These are phyloP conservation scores for Miscanthus sacchariflorus DNA, from an alignment of 202 grass and related monocot species.

Conservation along the genomic window DNA sequence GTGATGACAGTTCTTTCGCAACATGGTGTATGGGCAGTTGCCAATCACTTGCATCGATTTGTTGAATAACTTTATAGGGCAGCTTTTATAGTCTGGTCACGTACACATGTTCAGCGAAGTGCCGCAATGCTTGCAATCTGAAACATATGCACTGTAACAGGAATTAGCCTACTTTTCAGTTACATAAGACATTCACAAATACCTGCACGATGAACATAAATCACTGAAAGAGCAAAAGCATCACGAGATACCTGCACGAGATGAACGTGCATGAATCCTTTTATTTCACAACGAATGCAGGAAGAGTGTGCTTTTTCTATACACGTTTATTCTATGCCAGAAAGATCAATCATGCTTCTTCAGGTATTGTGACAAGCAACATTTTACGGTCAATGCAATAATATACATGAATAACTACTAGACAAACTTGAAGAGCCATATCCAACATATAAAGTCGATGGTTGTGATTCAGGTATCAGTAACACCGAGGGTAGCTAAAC, in stretches of 20 bases:
- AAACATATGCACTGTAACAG: not conserved
- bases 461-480: not conserved
- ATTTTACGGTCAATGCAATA: not conserved
- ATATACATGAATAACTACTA: not conserved
- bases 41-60: not conserved
- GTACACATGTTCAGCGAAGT: not conserved
- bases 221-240: not conserved
- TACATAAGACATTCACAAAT: not conserved
- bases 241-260: not conserved
- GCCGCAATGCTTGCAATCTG: not conserved
- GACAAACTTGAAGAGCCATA: not conserved
- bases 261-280: not conserved
- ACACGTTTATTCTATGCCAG: not conserved
- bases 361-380: not conserved
- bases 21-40: not conserved
- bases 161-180: not conserved
- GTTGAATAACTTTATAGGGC: not conserved
- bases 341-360: not conserved
- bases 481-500: not conserved
- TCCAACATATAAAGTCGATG: not conserved
- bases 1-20: not conserved
- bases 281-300: not conserved
- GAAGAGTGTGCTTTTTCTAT: not conserved
- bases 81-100: not conserved
- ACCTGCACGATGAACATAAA: not conserved